Percentiles rank a stretch among this genome's conserved stretches.
phyloP scores from a whole-genome alignment of 2,329 filamentous ascomycete species.

The Botrytis fabae region DNA sequence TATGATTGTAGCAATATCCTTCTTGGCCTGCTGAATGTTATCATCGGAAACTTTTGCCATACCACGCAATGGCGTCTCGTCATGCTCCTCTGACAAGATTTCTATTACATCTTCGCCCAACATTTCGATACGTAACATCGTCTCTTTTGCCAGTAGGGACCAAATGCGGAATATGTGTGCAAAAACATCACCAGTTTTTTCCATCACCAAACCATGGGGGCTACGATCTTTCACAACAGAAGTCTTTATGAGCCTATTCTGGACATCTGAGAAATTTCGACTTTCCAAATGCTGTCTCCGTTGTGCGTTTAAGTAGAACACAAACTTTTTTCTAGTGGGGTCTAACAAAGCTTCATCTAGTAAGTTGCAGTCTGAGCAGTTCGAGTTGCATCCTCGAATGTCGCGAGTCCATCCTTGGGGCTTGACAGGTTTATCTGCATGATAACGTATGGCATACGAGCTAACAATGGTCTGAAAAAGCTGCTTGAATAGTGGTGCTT shows the following conservation, averaged over 20 bases:
- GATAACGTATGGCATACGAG: neutral
- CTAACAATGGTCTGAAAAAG: neutral
- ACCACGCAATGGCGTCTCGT: neutral
- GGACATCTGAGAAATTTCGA: neutral
- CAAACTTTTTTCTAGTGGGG: neutral
- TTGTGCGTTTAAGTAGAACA: neutral
- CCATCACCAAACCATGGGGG: neutral
- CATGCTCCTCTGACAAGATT: neutral
- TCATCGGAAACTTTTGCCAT: neutral
- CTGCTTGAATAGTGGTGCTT: neutral
- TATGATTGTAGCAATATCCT: neutral
- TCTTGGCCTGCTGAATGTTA: neutral
- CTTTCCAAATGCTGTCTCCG: neutral
- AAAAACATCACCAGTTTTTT: neutral
- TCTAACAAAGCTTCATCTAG: neutral
- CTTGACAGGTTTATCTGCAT: neutral
- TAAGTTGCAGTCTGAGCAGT: neutral
- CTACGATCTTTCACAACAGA: neutral
- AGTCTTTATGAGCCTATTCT: neutral
- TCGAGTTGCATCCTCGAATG: neutral
- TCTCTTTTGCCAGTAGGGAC: too few species aligned
- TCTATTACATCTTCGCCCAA: neutral
- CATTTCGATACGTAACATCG: neutral
- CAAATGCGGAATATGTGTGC: neutral
- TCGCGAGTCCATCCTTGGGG: neutral